Conservation (phyloP, 345 rosid genomes). For the Lumnitzera racemosa region DNA sequence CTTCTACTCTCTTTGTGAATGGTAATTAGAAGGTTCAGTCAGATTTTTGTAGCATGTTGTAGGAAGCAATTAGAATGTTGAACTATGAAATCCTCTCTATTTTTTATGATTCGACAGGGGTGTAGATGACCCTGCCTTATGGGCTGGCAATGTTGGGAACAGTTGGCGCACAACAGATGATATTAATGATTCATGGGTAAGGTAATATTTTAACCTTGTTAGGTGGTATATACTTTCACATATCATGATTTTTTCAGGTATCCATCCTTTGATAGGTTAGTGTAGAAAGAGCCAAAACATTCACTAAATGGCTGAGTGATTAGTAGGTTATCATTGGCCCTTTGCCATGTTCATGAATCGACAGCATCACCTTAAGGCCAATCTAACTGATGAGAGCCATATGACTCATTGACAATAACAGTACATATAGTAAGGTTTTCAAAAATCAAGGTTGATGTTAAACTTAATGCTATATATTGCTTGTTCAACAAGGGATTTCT, state of each 20-base stretch:
- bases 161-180: constrained; percentile 98
- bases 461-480: too few relatives aligned
- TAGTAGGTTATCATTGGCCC: too few relatives aligned
- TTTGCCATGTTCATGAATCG: too few relatives aligned
- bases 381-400: too few relatives aligned
- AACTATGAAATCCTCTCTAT: neutral
- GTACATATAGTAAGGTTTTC: too few relatives aligned
- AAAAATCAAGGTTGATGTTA: too few relatives aligned
- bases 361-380: too few relatives aligned
- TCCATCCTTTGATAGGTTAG: neutral
- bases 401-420: too few relatives aligned
- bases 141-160: constrained; percentile 91
- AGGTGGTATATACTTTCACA: neutral
- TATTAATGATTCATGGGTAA: constrained; percentile 92
- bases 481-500: too few relatives aligned
- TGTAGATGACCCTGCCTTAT: constrained; percentile 84
- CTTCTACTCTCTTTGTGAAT: constrained; percentile 92
- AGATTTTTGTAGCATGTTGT: too few relatives aligned
- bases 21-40: constrained; percentile 30
- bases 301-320: too few relatives aligned
- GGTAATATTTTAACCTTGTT: constrained; percentile 38
- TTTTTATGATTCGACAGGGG: constrained; percentile 47
- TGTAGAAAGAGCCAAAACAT: constrained; percentile 2
- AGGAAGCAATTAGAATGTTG: too few relatives aligned
- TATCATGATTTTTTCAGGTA: neutral